A percentile compares a stretch with the other conserved stretches of the same genome.
phyloP scores from a whole-genome alignment of 208 protist genomes.

The Leishmania lainsoni region DNA sequence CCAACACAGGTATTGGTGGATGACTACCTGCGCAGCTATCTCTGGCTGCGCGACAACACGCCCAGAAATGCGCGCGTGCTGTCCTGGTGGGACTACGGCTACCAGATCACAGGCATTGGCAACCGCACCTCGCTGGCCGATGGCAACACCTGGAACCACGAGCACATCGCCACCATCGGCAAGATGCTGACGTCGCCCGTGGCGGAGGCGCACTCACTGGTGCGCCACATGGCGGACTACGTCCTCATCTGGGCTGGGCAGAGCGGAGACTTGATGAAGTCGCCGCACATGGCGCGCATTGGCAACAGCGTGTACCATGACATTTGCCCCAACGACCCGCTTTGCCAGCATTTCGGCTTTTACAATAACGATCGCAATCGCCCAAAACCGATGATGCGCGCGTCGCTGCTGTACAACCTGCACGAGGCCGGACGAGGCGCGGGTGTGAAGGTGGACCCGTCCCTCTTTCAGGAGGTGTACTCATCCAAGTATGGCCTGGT shows the following conservation, averaged over 20 bases:
- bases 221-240: constrained; percentile 96
- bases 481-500: constrained; percentile 96
- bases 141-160: constrained; percentile 99
- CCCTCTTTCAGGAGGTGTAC: constrained; percentile 89
- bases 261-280: constrained; percentile 59
- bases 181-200: constrained; percentile 88
- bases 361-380: constrained; percentile 10
- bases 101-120: constrained; percentile 97
- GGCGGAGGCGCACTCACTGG: constrained; percentile 88
- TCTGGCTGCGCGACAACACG: constrained; percentile 97
- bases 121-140: constrained; percentile 97
- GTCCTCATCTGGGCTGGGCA: constrained; percentile 86
- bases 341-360: constrained; percentile 58
- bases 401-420: constrained; percentile 72
- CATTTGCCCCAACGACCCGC: constrained; percentile 71
- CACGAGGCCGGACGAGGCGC: constrained; percentile 15
- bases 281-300: constrained; percentile 65
- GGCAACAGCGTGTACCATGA: constrained; percentile 81
- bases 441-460: constrained; percentile 19
- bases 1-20: constrained; percentile 85
- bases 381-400: constrained; percentile 53
- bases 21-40: constrained; percentile 96
- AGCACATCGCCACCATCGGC: constrained; percentile 98
- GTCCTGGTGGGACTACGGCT: constrained; percentile 99
- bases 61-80: constrained; percentile 93